Conservation (phyloP, 352 stramenopile species). For the Phytopythium mirpurense region DNA sequence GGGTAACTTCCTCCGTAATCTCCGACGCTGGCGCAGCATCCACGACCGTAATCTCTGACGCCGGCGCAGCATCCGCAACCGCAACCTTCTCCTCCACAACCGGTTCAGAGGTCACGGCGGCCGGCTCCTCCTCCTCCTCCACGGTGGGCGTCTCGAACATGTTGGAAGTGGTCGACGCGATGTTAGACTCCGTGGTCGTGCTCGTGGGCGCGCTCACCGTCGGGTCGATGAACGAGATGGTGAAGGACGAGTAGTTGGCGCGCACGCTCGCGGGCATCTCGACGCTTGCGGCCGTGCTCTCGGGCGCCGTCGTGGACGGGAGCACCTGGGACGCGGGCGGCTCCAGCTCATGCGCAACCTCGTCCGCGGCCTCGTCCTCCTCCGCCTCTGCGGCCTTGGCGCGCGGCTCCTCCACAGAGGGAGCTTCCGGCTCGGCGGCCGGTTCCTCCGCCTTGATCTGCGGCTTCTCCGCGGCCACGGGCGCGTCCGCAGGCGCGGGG, state of each 20-base stretch:
- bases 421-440: neutral
- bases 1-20: neutral
- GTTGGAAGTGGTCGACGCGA: conserved; percentile 14
- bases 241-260: conserved; percentile 48
- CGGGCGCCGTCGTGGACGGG: conserved; percentile 1
- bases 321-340: conserved; percentile 11
- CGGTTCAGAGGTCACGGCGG: neutral
- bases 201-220: conserved; percentile 26
- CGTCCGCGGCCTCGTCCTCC: conserved; percentile 10
- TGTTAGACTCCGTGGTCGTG: conserved; percentile 21
- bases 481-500: conserved; percentile 3
- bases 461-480: conserved; percentile 2
- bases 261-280: conserved; percentile 39
- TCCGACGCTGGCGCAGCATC: neutral
- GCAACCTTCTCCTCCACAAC: neutral
- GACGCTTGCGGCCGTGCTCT: conserved; percentile 14
- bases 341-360: conserved; percentile 17
- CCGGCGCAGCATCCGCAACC: neutral
- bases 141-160: neutral
- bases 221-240: conserved; percentile 49
- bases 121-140: neutral
- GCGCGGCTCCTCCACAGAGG: conserved; percentile 7
- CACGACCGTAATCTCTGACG: neutral
- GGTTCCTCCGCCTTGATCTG: conserved; percentile 1
- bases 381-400: conserved; percentile 8